phyloP scores from a whole-genome alignment of 768 basidiomycete species.

The Boletus reticulatus region DNA sequence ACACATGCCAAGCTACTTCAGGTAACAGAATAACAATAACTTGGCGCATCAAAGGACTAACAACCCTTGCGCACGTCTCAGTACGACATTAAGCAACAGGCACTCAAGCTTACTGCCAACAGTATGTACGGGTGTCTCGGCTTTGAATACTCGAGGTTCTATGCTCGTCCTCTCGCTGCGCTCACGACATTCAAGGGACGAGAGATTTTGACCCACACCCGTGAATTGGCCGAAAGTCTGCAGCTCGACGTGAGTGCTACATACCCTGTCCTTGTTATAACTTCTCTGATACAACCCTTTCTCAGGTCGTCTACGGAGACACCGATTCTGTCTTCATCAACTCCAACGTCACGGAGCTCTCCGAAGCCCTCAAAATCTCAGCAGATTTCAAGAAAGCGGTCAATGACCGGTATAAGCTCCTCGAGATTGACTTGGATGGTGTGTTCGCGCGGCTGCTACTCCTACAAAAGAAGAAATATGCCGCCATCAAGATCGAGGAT shows the following conservation, averaged over 20 bases:
- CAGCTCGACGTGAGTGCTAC: conserved; percentile 77
- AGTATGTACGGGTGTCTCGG: conserved; percentile 99
- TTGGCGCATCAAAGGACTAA: background rate
- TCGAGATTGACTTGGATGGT: conserved; percentile 95
- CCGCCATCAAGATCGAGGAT: conserved; percentile 92
- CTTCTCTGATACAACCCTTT: background rate
- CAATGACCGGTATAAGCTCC: conserved; percentile 91
- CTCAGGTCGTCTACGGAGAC: conserved; percentile 95
- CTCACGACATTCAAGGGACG: conserved; percentile 97
- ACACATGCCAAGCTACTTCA: conserved; percentile 78
- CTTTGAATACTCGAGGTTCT: conserved; percentile 95
- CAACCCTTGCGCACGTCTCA: conserved; percentile 28
- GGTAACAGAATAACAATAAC: conserved; percentile 42
- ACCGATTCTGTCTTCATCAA: conserved; percentile 99
- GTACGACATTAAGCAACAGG: conserved; percentile 98
- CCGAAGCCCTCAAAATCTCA: conserved; percentile 89
- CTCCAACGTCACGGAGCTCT: conserved; percentile 85
- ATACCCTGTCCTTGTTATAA: background rate
- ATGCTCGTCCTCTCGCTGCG: conserved; percentile 94
- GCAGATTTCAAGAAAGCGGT: conserved; percentile 92
- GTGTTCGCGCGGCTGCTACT: conserved; percentile 91
- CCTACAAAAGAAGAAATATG: conserved; percentile 99
- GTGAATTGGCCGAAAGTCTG: conserved; percentile 88
- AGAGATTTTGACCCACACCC: conserved; percentile 92
- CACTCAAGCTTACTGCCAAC: conserved; percentile 96